A percentile compares a stretch with the other conserved stretches of the same genome.
These are phyloP conservation scores for Sedum album DNA, from an alignment of 164 flowering plant species.

Conservation along the genomic window DNA sequence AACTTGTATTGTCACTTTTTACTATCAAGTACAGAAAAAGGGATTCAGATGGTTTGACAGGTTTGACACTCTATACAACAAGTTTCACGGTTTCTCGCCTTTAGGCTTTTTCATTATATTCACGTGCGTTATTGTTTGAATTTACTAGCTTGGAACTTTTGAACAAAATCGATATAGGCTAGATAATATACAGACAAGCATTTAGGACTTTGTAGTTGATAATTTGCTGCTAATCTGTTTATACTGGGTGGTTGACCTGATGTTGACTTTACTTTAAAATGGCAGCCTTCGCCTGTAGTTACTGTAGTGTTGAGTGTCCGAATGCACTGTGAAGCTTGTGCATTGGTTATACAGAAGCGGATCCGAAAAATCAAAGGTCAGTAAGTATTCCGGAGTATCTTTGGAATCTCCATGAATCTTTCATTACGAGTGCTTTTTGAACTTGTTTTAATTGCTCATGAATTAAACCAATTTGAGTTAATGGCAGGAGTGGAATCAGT, in stretches of 20 bases:
- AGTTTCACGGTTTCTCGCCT: too few species aligned
- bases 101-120: neutral
- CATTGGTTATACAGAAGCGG: slow-evolving; percentile 51
- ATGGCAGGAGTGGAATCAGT: neutral
- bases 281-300: slow-evolving; percentile 54
- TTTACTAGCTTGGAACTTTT: neutral
- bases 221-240: too few species aligned
- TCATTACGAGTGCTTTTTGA: neutral
- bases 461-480: neutral
- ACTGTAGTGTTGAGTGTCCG: slow-evolving; percentile 49
- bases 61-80: too few species aligned
- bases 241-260: too few species aligned
- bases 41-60: neutral
- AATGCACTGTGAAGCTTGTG: slow-evolving; percentile 95
- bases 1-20: neutral
- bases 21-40: neutral
- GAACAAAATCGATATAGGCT: too few species aligned
- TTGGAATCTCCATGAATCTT: neutral
- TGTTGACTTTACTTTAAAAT: neutral
- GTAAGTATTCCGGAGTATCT: neutral
- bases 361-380: slow-evolving; percentile 60
- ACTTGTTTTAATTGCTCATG: too few species aligned
- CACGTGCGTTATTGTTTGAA: neutral
- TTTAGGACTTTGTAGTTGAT: too few species aligned
- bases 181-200: too few species aligned